Conservation (phyloP, 2,329 filamentous ascomycete genomes). For the Talaromyces atroroseus region DNA sequence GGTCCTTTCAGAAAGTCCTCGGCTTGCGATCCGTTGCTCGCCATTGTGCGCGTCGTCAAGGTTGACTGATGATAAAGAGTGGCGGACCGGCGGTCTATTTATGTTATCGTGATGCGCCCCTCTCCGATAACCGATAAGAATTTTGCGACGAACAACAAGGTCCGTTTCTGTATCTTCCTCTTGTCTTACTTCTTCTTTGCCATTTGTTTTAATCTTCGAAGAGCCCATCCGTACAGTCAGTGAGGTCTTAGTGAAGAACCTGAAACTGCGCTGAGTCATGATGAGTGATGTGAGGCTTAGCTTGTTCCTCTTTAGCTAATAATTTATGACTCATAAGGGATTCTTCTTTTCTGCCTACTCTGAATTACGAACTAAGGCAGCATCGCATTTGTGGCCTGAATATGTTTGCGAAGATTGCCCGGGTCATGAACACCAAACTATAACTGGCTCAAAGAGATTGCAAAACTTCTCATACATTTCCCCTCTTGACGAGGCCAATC, state of each 20-base stretch:
- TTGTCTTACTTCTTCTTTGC: not conserved
- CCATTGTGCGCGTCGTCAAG: slow-evolving; percentile 4
- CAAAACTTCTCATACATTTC: not conserved
- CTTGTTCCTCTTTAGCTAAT: not conserved
- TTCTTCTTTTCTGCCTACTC: not conserved
- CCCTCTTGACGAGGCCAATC: not conserved
- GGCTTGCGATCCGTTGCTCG: not conserved
- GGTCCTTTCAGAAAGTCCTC: slow-evolving; percentile 11
- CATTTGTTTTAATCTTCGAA: not conserved
- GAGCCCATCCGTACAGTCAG: too few relatives aligned
- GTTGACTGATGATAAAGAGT: not conserved
- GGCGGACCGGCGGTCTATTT: not conserved
- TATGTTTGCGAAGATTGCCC: not conserved
- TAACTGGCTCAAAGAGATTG: too few relatives aligned
- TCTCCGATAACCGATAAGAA: not conserved
- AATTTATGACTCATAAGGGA: not conserved
- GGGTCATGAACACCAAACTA: too few relatives aligned
- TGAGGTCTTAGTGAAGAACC: not conserved
- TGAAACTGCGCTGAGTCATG: not conserved
- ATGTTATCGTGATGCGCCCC: not conserved
- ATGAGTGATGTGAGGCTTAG: not conserved
- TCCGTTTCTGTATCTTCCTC: not conserved
- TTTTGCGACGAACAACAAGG: not conserved
- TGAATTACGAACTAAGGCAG: not conserved
- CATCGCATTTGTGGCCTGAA: not conserved